Conservation (phyloP, 768 basidiomycete genomes). For the Ephemerocybe angulata region DNA sequence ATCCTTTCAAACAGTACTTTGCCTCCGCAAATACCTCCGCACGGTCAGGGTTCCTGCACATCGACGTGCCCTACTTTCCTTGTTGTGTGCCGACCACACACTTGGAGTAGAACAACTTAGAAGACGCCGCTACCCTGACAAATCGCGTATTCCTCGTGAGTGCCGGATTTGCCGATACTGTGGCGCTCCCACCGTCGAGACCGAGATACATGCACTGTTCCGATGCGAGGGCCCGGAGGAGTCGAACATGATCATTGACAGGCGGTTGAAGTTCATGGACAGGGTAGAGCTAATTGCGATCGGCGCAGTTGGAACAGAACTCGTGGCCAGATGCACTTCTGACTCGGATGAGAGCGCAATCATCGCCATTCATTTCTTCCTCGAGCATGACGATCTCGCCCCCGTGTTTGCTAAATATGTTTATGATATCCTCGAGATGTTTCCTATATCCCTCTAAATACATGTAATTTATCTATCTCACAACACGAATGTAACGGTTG, state of each 20-base stretch:
- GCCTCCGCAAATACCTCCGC: neutral
- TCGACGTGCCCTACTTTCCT: neutral
- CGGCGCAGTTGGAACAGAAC: neutral
- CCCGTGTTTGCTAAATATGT: slow-evolving; percentile 1
- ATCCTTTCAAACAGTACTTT: neutral
- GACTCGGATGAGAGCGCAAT: neutral
- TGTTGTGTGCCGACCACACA: neutral
- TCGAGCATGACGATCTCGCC: neutral
- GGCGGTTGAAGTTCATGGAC: neutral
- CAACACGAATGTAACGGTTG: too few species aligned
- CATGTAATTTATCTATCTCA: too few species aligned
- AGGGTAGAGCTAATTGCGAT: neutral
- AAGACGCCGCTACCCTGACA: neutral
- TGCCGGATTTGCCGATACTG: neutral
- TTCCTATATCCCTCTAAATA: neutral
- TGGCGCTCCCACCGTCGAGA: neutral
- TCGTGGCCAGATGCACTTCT: neutral
- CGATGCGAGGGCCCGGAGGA: neutral
- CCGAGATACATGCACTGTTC: neutral
- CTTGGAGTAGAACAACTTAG: neutral
- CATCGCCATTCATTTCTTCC: neutral
- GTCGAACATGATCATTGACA: neutral
- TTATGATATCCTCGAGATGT: neutral
- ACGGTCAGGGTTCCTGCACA: neutral
- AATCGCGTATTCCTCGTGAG: neutral